Conservation (phyloP, 2,329 filamentous ascomycete genomes). For the Calonectria multiphialidica region DNA sequence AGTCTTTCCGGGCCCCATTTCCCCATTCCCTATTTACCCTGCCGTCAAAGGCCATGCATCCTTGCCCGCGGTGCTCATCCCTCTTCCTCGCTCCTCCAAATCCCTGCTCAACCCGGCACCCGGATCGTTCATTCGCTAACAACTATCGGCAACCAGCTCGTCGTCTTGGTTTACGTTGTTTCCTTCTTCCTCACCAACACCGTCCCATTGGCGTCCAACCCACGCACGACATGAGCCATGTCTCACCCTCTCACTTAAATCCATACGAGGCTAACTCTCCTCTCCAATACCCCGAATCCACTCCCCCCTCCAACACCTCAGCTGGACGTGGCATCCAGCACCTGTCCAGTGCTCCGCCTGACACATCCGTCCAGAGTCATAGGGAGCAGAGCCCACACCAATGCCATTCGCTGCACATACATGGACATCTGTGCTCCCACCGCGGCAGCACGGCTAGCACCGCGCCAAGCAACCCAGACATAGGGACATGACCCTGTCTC, state of each 20-base stretch:
- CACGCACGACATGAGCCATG: constrained; percentile 17
- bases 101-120: not conserved
- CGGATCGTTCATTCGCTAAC: constrained; percentile 10
- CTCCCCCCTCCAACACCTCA: not conserved
- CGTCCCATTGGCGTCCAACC: constrained; percentile 10
- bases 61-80: not conserved
- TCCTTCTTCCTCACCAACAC: constrained; percentile 8
- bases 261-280: constrained; percentile 13
- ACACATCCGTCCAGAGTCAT: constrained; percentile 11
- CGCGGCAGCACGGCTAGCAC: not conserved
- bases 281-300: constrained; percentile 11
- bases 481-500: constrained; percentile 22
- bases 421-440: not conserved
- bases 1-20: not conserved
- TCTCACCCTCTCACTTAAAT: constrained; percentile 18
- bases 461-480: constrained; percentile 7
- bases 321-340: not conserved
- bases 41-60: not conserved
- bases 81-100: not conserved
- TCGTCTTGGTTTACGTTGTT: constrained; percentile 13
- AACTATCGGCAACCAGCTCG: not conserved
- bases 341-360: constrained; percentile 1
- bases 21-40: not conserved
- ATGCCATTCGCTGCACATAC: not conserved
- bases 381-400: not conserved